Percentiles rank a stretch among this genome's conserved stretches.
Evolutionary conservation across 139 green algal species (phyloP).

Genomic region (Penium margaritaceum): DNA sequence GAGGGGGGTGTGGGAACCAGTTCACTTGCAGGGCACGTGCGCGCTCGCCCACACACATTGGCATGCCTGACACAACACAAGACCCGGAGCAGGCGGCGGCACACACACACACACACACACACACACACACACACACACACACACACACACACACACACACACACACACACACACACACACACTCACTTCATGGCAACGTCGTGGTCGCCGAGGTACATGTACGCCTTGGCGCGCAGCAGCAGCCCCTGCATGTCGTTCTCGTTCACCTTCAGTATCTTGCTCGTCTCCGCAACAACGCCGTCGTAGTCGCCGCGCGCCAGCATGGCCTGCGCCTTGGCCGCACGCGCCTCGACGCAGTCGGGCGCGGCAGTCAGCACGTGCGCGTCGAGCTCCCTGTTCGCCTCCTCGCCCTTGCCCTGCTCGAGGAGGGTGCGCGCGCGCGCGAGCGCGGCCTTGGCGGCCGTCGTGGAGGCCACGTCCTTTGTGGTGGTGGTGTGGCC

Average conservation of each 20-base stretch:
- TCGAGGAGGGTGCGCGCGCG: slow-evolving; percentile 3
- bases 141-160: neutral
- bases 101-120: neutral
- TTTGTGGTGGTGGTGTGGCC: slow-evolving; percentile 28
- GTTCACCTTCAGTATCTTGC: slow-evolving; percentile 36
- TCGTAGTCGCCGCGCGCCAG: slow-evolving; percentile 18
- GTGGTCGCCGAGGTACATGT: slow-evolving; percentile 42
- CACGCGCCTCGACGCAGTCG: slow-evolving; percentile 30
- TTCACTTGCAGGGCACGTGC: no score
- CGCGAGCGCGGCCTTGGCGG: neutral
- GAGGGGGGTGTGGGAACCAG: no score
- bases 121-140: neutral
- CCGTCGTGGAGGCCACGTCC: slow-evolving; percentile 19
- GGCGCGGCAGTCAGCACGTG: slow-evolving; percentile 31
- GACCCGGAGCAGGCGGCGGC: no score
- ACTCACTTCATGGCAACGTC: slow-evolving; percentile 36
- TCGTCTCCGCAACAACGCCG: slow-evolving; percentile 29
- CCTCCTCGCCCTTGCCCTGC: neutral
- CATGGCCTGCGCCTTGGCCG: slow-evolving; percentile 29
- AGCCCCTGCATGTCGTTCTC: slow-evolving; percentile 42
- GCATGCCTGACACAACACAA: no score
- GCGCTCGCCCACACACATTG: no score
- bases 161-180: neutral
- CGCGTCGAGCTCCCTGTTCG: slow-evolving; percentile 4
- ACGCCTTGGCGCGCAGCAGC: slow-evolving; percentile 35